Evolutionary conservation across 768 basidiomycete genomes (phyloP), one percentile per base, ranked within the genome.

Genomic region (Russula olivacea): DNA sequence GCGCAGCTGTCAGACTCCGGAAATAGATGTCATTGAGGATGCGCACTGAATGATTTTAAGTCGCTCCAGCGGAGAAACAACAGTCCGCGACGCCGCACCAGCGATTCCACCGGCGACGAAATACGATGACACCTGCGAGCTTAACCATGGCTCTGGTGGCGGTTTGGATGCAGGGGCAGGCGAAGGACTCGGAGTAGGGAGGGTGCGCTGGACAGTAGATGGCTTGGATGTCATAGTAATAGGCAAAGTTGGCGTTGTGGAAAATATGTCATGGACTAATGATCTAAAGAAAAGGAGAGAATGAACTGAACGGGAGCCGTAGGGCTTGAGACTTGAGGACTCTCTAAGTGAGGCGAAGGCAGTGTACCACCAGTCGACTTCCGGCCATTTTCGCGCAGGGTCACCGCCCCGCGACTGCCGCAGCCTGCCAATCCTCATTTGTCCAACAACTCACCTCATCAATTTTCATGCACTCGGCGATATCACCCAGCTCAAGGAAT

Each of bases 1-100:
- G 36, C 7, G 45, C 52, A n/a, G 17, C 43, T 12, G 50, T 63
- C 58, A 60, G 58, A 40, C 15, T 25, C 25, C 8, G 25, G 36
- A 47, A 25, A 50, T 9, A 15, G n/a, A 45, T 36, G 25, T 40
- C 53, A 57, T 4, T 11, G 48, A 30, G 60, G 50, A 50, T 28
- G 38, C 91, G 71, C 69, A 95, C 94, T 95, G 88, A 64, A 99
- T 97, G 71, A 99, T 98, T 76, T 99, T 99, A 59, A 98, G 79
- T 62, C 96, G 78, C 70, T 98, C 94, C 15, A 98, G 74, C 11
- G 95, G 96, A 68, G 86, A 88, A 54, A 98, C 96, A 15, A 97
- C 91, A 2, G 95, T 97, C 59, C 95, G 79, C 62, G 89, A 92
- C 10, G 91, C 85, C 40, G 83, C 82, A 32, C 82, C 82, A 36